Evolutionary conservation across 2,329 filamentous ascomycete species (phyloP), one percentile per base, ranked within the genome.

Genomic region (Blumeria graminis): DNA sequence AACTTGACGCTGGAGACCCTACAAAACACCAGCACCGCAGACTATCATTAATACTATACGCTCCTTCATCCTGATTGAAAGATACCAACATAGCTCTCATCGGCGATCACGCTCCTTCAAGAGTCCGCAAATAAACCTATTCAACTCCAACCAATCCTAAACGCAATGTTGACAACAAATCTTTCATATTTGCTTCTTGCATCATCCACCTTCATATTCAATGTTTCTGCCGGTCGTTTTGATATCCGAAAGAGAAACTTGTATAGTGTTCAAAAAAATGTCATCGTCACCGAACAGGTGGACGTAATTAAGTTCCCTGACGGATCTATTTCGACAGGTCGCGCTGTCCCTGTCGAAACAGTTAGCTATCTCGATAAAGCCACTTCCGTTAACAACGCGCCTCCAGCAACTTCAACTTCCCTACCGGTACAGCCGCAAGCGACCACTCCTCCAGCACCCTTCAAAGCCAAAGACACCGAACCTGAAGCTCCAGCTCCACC

Each of bases 211-310:
- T 45, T 45, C 14, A n/a, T 9, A 16, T n/a, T n/a, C 41, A 45
- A 63, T 56, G 61, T 60, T 51, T 35, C 63, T 16, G 62, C 62
- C 52, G 60, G 59, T 22, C 60, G 58, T 18, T 57, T 57, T 39
- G 45, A 57, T 46, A 43, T 60, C 11, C 58, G 56, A 14, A 61
- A 62, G 57, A 60, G 64, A 57, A 60, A 61, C 18, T 32, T 56
- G 10, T 60, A 57, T 16, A 33, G 60, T 9, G 58, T 61, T 18
- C 59, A 57, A 41, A 61, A 65, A 10, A 38, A 57, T 13, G 60
- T 63, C 1, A 38, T 62, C 16, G 58, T 65, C 16, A 63, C 60
- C 5, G 61, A 62, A 48, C 59, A 60, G 33, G 55, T 65, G 28
- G 56, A 54, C n/a, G 61, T 66, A 8, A 63, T 60, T 33, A 58